Base-by-base conservation (phyloP, 2,329 filamentous ascomycete genomes). In the Phialophora expanda region DNA sequence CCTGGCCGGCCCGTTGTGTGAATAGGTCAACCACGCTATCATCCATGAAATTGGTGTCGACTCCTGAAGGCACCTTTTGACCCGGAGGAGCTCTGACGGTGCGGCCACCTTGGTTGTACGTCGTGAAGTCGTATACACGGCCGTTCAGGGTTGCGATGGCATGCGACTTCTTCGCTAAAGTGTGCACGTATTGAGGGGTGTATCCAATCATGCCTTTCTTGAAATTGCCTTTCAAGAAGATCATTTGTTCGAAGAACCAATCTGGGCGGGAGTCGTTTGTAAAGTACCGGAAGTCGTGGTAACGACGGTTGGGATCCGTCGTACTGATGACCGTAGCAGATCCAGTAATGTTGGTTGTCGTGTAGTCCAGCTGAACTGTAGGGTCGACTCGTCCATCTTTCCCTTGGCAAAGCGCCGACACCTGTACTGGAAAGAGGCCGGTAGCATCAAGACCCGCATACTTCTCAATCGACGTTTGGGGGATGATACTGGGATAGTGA, bases 241-340 rank as follows among this genome's bases (percentile, higher is more conserved):
- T 84, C 85, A 97, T 92, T 76, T 93, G 89, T 79, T 99, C 92
- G 64, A 85, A 89, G 80, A 94, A 98, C 95, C 95, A 99, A 75
- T 97, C 92, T 1, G 89, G 88, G 11, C 93, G 89, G 58, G 86
- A 89, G 75, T 97, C 91, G 70, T 93, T 92, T 38, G 86, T 92
- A 75, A 87, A 93, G 75, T 85, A 88, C 66, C 95, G 88, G 86
- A 99, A 99, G 76, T 99, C 95, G 75, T 99, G 95, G 76, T 96
- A 99, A 68, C 86, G 81, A 24, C 88, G 82, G 74, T 97, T 96
- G 24, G 83, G 70, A 74, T 98, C 93, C 3, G 85, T 83, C 32
- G 78, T 82, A 73, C 84, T 87, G 76, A 92, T 85, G 26, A 90
- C 81, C 24, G 81, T 86, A 22, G 88, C 86, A 12, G 87, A 85